A percentile compares a stretch with the other conserved stretches of the same genome.
Evolutionary conservation across 768 basidiomycete genomes (phyloP).

Genomic region (Tremella mesenterica): DNA sequence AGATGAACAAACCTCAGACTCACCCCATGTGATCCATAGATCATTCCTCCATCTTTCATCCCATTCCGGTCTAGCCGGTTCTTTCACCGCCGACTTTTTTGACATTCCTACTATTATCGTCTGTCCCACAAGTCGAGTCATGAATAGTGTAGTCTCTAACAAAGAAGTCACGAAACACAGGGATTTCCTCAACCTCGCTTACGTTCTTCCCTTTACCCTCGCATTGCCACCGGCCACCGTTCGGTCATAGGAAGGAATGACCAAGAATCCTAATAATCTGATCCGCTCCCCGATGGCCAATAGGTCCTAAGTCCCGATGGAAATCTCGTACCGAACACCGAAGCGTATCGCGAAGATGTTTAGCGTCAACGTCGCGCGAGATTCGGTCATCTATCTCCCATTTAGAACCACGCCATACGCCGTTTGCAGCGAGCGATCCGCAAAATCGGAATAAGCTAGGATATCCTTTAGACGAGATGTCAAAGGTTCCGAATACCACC

Average conservation of each 20-base stretch:
- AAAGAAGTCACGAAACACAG: background rate
- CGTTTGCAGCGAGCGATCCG: too few relatives aligned
- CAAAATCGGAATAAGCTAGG: too few relatives aligned
- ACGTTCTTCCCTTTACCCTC: background rate
- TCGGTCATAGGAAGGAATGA: background rate
- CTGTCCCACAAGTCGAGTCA: background rate
- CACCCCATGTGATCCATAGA: background rate
- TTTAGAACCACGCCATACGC: too few relatives aligned
- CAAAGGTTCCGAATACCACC: too few relatives aligned
- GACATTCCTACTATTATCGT: background rate
- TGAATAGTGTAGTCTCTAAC: background rate
- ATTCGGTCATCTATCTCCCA: too few relatives aligned
- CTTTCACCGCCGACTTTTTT: background rate
- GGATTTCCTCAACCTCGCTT: background rate
- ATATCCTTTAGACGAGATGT: too few relatives aligned
- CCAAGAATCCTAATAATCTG: background rate
- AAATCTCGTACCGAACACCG: too few relatives aligned
- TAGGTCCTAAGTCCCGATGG: too few relatives aligned
- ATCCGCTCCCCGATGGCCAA: too few relatives aligned
- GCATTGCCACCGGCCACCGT: background rate
- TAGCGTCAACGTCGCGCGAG: too few relatives aligned
- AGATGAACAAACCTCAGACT: too few relatives aligned
- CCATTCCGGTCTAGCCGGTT: background rate
- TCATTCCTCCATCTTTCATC: background rate
- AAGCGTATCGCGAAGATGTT: too few relatives aligned